phyloP scores from a whole-genome alignment of 768 basidiomycete species.

The Suillus placidus region DNA sequence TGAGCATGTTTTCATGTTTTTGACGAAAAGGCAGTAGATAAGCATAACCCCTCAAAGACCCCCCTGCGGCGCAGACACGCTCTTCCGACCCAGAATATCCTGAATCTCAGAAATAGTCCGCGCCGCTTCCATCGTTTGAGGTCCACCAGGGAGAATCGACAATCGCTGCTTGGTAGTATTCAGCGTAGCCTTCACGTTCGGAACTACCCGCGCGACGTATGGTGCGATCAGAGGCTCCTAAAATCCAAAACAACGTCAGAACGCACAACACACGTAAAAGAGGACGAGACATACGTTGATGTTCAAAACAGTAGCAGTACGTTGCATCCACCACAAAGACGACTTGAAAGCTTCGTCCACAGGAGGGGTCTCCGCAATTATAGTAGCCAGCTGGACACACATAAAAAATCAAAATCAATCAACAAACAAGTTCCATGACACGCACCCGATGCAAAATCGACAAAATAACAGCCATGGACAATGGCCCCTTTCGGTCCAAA shows the following conservation, averaged over 20 bases:
- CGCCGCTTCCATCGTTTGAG: conserved; percentile 66
- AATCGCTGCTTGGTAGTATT: conserved; percentile 81
- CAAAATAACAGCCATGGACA: conserved; percentile 84
- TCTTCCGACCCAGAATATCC: conserved; percentile 60
- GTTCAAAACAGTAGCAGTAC: conserved; percentile 68
- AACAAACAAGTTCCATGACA: conserved; percentile 17
- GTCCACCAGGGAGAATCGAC: conserved; percentile 72
- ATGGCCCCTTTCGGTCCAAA: conserved; percentile 62
- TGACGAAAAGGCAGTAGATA: not conserved
- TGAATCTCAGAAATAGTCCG: conserved; percentile 76
- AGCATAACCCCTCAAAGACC: not conserved
- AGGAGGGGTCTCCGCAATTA: conserved; percentile 75
- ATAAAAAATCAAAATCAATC: not conserved
- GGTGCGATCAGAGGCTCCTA: conserved; percentile 82
- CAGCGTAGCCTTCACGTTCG: conserved; percentile 74
- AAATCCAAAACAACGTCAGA: not conserved
- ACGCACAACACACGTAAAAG: not conserved
- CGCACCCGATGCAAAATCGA: conserved; percentile 82
- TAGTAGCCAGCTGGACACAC: conserved; percentile 60
- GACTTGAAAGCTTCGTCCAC: conserved; percentile 81
- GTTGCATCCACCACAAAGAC: conserved; percentile 86
- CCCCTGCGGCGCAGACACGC: conserved; percentile 16
- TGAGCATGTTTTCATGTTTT: not conserved
- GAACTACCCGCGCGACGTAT: conserved; percentile 79
- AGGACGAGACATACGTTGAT: conserved; percentile 55